phyloP scores from a whole-genome alignment of 352 stramenopile species.

The Pythium grandisporangium region DNA sequence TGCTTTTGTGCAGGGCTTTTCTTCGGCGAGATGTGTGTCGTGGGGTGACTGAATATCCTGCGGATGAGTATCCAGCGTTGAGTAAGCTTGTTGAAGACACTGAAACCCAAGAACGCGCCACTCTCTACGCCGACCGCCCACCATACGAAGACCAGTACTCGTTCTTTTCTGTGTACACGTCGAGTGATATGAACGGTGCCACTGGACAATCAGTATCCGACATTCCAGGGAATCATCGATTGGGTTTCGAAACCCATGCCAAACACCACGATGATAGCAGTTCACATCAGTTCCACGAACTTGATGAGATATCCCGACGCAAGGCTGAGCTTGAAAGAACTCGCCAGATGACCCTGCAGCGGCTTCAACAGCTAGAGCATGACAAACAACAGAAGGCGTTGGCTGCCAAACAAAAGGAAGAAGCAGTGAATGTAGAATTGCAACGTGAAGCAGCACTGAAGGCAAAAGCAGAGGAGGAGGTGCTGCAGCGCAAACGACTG shows the following conservation, averaged over 20 bases:
- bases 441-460: constrained; percentile 10
- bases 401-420: constrained; percentile 2
- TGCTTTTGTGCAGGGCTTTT: constrained; percentile 30
- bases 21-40: constrained; percentile 64
- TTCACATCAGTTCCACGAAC: constrained; percentile 19
- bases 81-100: constrained; percentile 62
- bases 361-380: constrained; percentile 19
- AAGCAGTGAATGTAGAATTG: not conserved
- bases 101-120: constrained; percentile 41
- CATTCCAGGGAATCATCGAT: too few relatives aligned
- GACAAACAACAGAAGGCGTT: constrained; percentile 19
- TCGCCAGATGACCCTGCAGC: constrained; percentile 39
- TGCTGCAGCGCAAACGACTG: constrained; percentile 4
- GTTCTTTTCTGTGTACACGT: constrained; percentile 47
- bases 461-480: constrained; percentile 9
- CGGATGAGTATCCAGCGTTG: constrained; percentile 59
- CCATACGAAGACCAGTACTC: constrained; percentile 65
- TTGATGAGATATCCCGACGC: constrained; percentile 45
- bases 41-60: constrained; percentile 71
- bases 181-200: too few relatives aligned
- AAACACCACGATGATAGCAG: not conserved
- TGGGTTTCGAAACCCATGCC: too few relatives aligned
- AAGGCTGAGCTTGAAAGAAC: constrained; percentile 51
- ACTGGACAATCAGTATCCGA: too few relatives aligned
- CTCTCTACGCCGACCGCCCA: constrained; percentile 49